Base-by-base conservation (phyloP, 257 asterid species). In the Salvia splendens region DNA sequence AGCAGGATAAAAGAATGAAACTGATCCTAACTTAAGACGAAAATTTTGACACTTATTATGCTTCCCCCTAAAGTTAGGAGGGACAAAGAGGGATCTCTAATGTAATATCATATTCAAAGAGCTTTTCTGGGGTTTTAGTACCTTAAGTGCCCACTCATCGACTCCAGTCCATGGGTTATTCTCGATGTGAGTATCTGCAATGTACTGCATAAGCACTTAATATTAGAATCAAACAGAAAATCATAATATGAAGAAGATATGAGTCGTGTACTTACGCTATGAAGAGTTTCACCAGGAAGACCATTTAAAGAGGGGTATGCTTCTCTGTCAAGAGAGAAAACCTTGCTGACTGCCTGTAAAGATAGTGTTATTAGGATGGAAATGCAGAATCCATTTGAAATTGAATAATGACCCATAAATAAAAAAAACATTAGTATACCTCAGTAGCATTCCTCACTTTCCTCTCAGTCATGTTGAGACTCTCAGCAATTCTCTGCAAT, bases 361-460 rank as follows among this genome's bases (percentile, higher is more conserved):
- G n/a, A 49, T 55, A 3, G 5, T 48, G 64, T 50, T 69, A 65
- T 49, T 46, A 48, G 41, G 63, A 46, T 45, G 57, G 17, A 59
- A 62, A n/a, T 24, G 67, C 30, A 73, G 48, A 32, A 53, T 5
- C 55, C 46, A 65, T 59, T 61, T 50, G 16, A 50, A 24, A 20
- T 47, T 12, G 7, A 14, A 14, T 14, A 24, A 5, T 14, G 51
- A 61, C 52, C 12, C 59, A 62, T 10, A 64, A 7, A 38, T 38
- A 5, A 1, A 6, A 5, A 38, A 38, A 5, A 5, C 8, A 38
- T 38, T 5, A 35, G 30, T 40, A n/a, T n/a, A 93, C 99, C 99
- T 93, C 97, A 43, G 95, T 88, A 56, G 99, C 99, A 83, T 93
- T 93, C 78, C 86, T 83, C 78, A 93, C 95, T 83, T 93, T 90